Evolutionary conservation across 345 rosid species (phyloP).

Genomic region (Streptanthus diversifolius): DNA sequence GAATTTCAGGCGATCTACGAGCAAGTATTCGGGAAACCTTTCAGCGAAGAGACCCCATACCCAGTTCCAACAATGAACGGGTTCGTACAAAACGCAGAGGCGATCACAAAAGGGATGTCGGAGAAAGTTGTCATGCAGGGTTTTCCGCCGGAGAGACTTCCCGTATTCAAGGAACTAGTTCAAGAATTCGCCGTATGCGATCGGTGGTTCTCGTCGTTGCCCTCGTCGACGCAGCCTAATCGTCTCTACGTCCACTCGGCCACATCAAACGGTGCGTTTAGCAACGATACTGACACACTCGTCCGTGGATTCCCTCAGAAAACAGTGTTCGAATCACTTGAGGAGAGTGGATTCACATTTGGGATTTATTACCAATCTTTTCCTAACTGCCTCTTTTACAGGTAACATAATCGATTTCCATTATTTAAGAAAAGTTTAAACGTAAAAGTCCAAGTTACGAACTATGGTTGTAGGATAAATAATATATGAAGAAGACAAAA

Average conservation of each 20-base stretch:
- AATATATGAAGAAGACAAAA: not conserved
- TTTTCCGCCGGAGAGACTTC: conserved; percentile 58
- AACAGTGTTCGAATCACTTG: conserved; percentile 66
- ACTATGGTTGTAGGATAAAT: not conserved
- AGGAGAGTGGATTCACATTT: conserved; percentile 50
- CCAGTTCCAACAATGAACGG: conserved; percentile 51
- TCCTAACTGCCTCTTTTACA: conserved; percentile 58
- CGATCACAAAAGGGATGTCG: conserved; percentile 45
- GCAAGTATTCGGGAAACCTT: conserved; percentile 57
- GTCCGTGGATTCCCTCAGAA: conserved; percentile 63
- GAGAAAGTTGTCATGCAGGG: conserved; percentile 71
- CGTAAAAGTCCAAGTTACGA: not conserved
- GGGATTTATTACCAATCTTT: conserved; percentile 61
- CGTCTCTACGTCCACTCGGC: conserved; percentile 63
- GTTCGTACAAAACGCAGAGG: conserved; percentile 61
- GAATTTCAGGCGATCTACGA: conserved; percentile 51
- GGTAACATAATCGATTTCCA: conserved; percentile 33
- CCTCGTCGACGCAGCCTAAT: conserved; percentile 66
- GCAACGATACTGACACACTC: conserved; percentile 49
- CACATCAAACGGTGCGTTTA: conserved; percentile 63
- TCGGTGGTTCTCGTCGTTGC: conserved; percentile 73
- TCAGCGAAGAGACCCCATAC: conserved; percentile 29
- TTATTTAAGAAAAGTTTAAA: not conserved
- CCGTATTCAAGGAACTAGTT: conserved; percentile 58
- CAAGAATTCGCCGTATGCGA: conserved; percentile 69